phyloP scores from a whole-genome alignment of 2,329 filamentous ascomycete genomes.

The Ambrosiella xylebori region DNA sequence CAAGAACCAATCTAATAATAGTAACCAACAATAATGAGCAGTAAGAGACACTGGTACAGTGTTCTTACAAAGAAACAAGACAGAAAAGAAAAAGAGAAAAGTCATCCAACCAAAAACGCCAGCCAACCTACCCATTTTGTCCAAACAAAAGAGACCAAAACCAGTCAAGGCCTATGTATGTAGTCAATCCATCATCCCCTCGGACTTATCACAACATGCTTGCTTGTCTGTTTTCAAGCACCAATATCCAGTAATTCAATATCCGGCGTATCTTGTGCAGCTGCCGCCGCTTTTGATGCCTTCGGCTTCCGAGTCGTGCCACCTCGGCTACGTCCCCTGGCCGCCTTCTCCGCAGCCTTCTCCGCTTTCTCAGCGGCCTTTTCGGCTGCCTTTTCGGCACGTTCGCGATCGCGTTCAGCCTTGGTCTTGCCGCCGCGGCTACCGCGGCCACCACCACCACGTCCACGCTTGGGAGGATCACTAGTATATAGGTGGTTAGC shows the following conservation, averaged over 20 bases:
- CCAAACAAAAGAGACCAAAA: too few relatives aligned
- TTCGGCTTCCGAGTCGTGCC: constrained; percentile 10
- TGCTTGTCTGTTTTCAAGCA: constrained; percentile 10
- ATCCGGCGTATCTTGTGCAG: constrained; percentile 3
- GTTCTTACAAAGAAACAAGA: background rate
- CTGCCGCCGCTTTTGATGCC: constrained; percentile 8
- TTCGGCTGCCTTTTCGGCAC: constrained; percentile 12
- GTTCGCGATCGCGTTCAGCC: constrained; percentile 11
- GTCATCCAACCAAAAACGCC: too few relatives aligned
- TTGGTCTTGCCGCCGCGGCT: constrained; percentile 12
- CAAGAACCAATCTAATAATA: constrained; percentile 4
- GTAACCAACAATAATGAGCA: background rate
- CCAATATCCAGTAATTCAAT: constrained; percentile 12
- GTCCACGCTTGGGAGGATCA: constrained; percentile 50
- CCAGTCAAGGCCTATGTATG: too few relatives aligned
- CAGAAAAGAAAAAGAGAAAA: constrained; percentile 3
- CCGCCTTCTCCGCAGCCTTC: constrained; percentile 11
- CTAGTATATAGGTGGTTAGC: constrained; percentile 31
- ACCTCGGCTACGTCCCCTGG: constrained; percentile 8
- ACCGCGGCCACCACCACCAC: constrained; percentile 23
- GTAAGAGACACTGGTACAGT: background rate
- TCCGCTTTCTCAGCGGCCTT: constrained; percentile 11
- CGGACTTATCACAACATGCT: background rate
- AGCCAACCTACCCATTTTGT: too few relatives aligned
- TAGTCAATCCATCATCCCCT: too few relatives aligned